These are phyloP conservation scores for Talaromyces rugulosus DNA, from an alignment of 2,329 filamentous ascomycete genomes.

Conservation along the genomic window DNA sequence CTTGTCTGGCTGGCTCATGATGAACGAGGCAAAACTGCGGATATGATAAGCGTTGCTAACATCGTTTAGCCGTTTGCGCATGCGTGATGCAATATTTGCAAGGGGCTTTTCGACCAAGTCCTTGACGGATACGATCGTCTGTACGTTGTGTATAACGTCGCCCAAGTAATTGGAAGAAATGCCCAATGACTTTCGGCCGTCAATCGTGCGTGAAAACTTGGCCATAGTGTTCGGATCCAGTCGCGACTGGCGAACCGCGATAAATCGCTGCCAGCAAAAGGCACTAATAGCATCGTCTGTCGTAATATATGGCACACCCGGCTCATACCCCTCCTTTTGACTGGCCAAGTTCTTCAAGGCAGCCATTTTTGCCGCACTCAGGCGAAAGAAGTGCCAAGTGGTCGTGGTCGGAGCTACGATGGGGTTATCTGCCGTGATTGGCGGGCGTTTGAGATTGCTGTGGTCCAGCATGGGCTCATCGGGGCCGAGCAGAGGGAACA, in stretches of 20 bases:
- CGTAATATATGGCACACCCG: slow-evolving; percentile 14
- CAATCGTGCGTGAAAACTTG: slow-evolving; percentile 7
- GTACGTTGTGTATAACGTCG: slow-evolving; percentile 11
- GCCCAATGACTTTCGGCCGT: background rate
- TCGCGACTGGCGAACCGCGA: background rate
- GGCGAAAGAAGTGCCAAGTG: slow-evolving; percentile 20
- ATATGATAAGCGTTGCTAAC: slow-evolving; percentile 4
- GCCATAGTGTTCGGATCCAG: background rate
- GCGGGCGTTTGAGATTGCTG: slow-evolving; percentile 24
- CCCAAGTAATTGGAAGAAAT: slow-evolving; percentile 7
- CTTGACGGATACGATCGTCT: slow-evolving; percentile 4
- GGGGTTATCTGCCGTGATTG: slow-evolving; percentile 22
- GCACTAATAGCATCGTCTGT: slow-evolving; percentile 8
- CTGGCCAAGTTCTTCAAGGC: slow-evolving; percentile 17
- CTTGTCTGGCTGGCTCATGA: slow-evolving; percentile 6
- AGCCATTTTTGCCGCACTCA: slow-evolving; percentile 11
- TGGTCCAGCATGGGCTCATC: slow-evolving; percentile 27
- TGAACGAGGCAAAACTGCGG: slow-evolving; percentile 7
- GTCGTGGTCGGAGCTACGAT: slow-evolving; percentile 15
- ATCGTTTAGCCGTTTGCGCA: slow-evolving; percentile 6
- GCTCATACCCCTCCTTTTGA: slow-evolving; percentile 17
- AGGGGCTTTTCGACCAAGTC: slow-evolving; percentile 5
- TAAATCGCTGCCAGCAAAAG: slow-evolving; percentile 7
- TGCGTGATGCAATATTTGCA: slow-evolving; percentile 1
- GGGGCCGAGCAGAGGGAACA: slow-evolving; percentile 22